Conservation (phyloP, 306 rosid species). For the Ormosia semicastrata region DNA sequence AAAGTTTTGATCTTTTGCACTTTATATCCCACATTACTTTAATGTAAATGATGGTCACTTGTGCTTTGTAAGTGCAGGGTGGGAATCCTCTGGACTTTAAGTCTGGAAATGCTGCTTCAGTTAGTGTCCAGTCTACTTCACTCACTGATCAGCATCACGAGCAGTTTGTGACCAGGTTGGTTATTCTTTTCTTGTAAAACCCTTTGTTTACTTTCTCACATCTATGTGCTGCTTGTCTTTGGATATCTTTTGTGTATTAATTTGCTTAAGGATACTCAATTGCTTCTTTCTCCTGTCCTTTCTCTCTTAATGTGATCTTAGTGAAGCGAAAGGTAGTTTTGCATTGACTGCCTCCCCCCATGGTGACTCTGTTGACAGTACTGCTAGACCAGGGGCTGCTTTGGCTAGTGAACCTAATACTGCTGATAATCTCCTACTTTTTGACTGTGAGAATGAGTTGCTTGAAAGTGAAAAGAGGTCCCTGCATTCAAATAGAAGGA, state of each 20-base stretch:
- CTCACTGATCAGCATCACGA: slow-evolving; percentile 76
- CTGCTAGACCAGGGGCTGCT: slow-evolving; percentile 72
- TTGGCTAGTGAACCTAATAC: slow-evolving; percentile 70
- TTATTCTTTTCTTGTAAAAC: neutral
- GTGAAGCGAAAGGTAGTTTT: slow-evolving; percentile 90
- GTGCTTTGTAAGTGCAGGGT: slow-evolving; percentile 55
- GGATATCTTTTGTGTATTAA: neutral
- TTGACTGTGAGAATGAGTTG: slow-evolving; percentile 59
- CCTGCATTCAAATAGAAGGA: slow-evolving; percentile 52
- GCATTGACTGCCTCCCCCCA: slow-evolving; percentile 84
- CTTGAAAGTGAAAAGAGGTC: slow-evolving; percentile 58
- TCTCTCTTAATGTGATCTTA: slow-evolving; percentile 31
- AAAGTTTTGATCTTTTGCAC: slow-evolving; percentile 19
- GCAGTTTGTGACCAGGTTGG: slow-evolving; percentile 69
- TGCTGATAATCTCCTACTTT: slow-evolving; percentile 87
- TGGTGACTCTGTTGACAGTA: slow-evolving; percentile 87
- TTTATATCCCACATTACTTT: neutral
- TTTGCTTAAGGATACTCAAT: neutral
- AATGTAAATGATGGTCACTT: slow-evolving; percentile 15
- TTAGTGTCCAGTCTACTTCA: slow-evolving; percentile 86
- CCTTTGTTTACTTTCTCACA: neutral
- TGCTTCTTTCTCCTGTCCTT: slow-evolving; percentile 10
- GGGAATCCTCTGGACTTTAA: slow-evolving; percentile 85
- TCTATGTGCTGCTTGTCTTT: slow-evolving; percentile 10
- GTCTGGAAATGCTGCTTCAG: slow-evolving; percentile 69